A percentile compares a stretch with the other conserved stretches of the same genome.
Evolutionary conservation across 352 stramenopile genomes (phyloP).

Genomic region (Phytophthora cactorum): DNA sequence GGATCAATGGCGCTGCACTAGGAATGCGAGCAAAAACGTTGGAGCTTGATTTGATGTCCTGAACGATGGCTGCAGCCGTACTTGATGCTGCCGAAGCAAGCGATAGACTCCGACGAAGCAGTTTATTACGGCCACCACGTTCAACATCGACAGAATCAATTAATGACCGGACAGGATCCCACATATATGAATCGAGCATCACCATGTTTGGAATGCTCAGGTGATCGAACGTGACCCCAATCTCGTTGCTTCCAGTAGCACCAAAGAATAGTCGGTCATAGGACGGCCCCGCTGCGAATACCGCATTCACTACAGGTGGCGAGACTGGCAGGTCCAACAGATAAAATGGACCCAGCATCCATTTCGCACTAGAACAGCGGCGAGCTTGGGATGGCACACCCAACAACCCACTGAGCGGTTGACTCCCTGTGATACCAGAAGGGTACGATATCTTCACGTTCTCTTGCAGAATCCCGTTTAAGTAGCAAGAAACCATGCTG

Average conservation of each 20-base stretch:
- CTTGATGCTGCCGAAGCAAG: conserved; percentile 66
- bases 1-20: conserved; percentile 55
- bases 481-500: conserved; percentile 62
- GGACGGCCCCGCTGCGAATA: conserved; percentile 58
- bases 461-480: conserved; percentile 72
- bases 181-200: conserved; percentile 69
- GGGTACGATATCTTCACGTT: conserved; percentile 76
- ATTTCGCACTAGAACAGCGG: conserved; percentile 45
- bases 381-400: conserved; percentile 63
- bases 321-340: conserved; percentile 66
- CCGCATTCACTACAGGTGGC: conserved; percentile 51
- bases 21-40: conserved; percentile 64
- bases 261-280: conserved; percentile 72
- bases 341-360: conserved; percentile 71
- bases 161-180: conserved; percentile 64
- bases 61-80: conserved; percentile 68
- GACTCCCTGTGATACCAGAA: conserved; percentile 51
- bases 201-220: conserved; percentile 53
- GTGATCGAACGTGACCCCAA: conserved; percentile 58
- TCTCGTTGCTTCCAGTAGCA: conserved; percentile 50
- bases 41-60: conserved; percentile 66
- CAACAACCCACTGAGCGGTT: conserved; percentile 65
- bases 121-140: conserved; percentile 45
- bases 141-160: conserved; percentile 79
- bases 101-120: conserved; percentile 60